Percentiles rank a stretch among this genome's conserved stretches.
These are phyloP conservation scores for Inonotus obliquus DNA, from an alignment of 1,284 basidiomycete species.

Conservation along the genomic window DNA sequence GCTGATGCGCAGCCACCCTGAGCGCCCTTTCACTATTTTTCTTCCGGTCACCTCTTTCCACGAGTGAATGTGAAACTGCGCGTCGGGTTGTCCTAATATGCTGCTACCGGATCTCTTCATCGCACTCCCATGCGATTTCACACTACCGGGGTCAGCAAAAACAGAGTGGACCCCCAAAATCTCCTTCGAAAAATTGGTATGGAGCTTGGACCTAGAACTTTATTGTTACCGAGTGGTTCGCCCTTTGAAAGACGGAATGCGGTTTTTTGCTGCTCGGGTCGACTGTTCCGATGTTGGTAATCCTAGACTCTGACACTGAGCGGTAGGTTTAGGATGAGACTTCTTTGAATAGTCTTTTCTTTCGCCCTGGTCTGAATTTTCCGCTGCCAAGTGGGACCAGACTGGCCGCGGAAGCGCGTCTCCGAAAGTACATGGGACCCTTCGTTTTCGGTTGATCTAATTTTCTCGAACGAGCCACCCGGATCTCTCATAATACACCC, in stretches of 20 bases:
- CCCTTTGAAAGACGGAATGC: neutral
- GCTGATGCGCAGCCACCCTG: too few relatives aligned
- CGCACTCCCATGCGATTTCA: neutral
- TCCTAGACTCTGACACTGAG: neutral
- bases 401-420: neutral
- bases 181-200: neutral
- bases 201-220: neutral
- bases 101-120: neutral
- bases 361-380: neutral
- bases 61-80: too few relatives aligned
- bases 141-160: neutral
- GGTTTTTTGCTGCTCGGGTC: neutral
- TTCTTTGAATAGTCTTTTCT: neutral
- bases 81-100: neutral
- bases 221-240: neutral
- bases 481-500: conserved; percentile 2
- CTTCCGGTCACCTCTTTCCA: neutral
- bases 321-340: neutral
- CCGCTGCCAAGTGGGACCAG: neutral
- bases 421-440: neutral
- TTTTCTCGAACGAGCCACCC: neutral
- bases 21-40: neutral
- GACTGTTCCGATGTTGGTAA: neutral
- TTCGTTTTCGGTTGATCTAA: neutral
- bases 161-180: neutral